Conservation (phyloP, 2,329 filamentous ascomycete genomes). For the Stromatinia cepivora region DNA sequence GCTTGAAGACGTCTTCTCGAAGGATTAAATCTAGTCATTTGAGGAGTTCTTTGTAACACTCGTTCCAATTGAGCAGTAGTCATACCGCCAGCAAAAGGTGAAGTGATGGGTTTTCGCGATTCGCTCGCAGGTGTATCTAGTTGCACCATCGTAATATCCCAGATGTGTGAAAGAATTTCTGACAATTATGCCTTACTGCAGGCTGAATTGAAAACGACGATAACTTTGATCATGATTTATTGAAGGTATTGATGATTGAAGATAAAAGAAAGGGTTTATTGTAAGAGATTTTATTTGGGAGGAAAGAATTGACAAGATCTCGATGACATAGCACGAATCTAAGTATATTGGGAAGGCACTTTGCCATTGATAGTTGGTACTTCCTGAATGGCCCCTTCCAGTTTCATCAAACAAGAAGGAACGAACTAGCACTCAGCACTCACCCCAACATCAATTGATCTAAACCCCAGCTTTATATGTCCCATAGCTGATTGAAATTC, state of each 20-base stretch:
- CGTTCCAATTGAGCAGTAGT: not conserved
- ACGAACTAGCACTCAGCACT: not conserved
- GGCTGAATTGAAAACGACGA: not conserved
- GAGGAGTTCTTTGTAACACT: not conserved
- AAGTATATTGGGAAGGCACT: not conserved
- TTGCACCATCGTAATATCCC: not conserved
- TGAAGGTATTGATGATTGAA: not conserved
- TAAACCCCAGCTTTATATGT: not conserved
- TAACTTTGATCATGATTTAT: not conserved
- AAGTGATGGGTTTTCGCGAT: not conserved
- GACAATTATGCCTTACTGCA: not conserved
- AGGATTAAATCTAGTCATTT: slow-evolving; percentile 3
- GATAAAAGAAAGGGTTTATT: not conserved
- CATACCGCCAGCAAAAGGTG: slow-evolving; percentile 2
- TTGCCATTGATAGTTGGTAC: not conserved
- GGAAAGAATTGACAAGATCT: not conserved
- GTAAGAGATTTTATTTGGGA: not conserved
- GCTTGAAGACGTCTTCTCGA: not conserved
- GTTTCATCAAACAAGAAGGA: not conserved
- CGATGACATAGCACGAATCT: not conserved
- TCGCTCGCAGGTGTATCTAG: not conserved
- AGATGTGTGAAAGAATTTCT: not conserved
- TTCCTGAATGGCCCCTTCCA: not conserved
- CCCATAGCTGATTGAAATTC: slow-evolving; percentile 2
- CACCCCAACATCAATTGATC: not conserved